These are phyloP conservation scores for Spergularia azorica DNA, from an alignment of 179 eudicot species.

Conservation along the genomic window DNA sequence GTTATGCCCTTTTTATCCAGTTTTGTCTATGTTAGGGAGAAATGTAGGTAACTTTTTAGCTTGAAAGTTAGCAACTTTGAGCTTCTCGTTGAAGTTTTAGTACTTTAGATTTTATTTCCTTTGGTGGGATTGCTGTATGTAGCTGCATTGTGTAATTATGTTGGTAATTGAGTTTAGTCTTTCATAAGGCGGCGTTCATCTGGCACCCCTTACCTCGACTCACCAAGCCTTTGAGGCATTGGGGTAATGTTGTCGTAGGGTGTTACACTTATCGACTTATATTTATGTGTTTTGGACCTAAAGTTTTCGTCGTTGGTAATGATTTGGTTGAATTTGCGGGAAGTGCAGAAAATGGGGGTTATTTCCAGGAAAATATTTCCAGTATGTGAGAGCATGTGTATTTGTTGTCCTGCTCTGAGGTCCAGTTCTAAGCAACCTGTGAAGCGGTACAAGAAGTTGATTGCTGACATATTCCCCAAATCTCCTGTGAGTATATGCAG, in stretches of 20 bases:
- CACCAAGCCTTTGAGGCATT: background rate
- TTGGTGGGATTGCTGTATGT: conserved; percentile 2
- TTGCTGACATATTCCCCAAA: conserved; percentile 91
- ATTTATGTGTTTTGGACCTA: background rate
- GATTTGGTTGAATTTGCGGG: conserved; percentile 7
- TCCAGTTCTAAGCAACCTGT: conserved; percentile 92
- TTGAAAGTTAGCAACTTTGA: conserved; percentile 2
- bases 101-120: background rate
- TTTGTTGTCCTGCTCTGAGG: conserved; percentile 93
- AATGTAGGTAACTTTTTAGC: conserved; percentile 16
- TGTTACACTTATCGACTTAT: background rate
- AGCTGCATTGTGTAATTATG: conserved; percentile 19
- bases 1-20: background rate
- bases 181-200: background rate
- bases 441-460: conserved; percentile 92
- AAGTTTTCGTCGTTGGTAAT: background rate
- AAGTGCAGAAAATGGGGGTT: conserved; percentile 72
- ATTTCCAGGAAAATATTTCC: conserved; percentile 91
- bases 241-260: background rate
- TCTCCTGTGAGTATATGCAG: conserved; percentile 57
- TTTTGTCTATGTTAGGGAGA: background rate
- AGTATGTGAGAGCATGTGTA: conserved; percentile 90
- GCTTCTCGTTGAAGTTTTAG: background rate
- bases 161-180: background rate
- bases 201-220: background rate